Base-by-base conservation (phyloP, 1,284 basidiomycete species). In the Rhodotorula sp. region DNA sequence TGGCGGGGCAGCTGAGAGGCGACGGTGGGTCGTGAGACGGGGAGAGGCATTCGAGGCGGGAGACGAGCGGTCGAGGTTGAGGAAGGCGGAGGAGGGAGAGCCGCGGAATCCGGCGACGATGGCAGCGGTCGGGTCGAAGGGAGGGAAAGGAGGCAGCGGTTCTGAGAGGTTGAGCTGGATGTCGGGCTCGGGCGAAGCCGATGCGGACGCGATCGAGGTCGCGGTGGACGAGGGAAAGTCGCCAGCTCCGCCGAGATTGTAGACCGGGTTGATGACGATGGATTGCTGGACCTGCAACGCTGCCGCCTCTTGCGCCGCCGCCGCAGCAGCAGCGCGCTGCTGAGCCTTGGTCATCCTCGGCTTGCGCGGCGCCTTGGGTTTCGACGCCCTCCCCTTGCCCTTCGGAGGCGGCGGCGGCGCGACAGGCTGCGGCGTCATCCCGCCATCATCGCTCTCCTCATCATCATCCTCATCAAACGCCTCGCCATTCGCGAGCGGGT, bases 71-170 rank as follows among this genome's bases (percentile, higher is more conserved):
- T 54, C 49, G 56, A 66, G 58, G 46, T 54, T 66, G 32, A 66
- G 49, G 52, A 60, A 66, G 3, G 64, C 58, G 17, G 56, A 46
- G n/a, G 57, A 48, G 27, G 64, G 64, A 19, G 64, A 66, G 34
- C 49, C 47, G 36, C 64, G 64, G 30, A 60, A 66, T 36, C 32
- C 49, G 47, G 32, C 47, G 27, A 46, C 44, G 15, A 29, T 27
- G 24, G n/a, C 49, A 11, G 49, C 27, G 11, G 61, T 46, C 17
- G 57, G 30, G 64, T 44, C 64, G 59, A 53, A 27, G 52, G 58
- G 52, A 19, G 64, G 46, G 29, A 56, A 63, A 6, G 62, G 54
- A 13, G 62, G 62, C 46, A 63, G 54, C 11, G 36, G 22, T 34
- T 32, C 27, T 20, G 59, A 55, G 32, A 60, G 52, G 52, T 32